Evolutionary conservation across 73 alveolate genomes (phyloP).

Genomic region (Paramecium sonneborni): DNA sequence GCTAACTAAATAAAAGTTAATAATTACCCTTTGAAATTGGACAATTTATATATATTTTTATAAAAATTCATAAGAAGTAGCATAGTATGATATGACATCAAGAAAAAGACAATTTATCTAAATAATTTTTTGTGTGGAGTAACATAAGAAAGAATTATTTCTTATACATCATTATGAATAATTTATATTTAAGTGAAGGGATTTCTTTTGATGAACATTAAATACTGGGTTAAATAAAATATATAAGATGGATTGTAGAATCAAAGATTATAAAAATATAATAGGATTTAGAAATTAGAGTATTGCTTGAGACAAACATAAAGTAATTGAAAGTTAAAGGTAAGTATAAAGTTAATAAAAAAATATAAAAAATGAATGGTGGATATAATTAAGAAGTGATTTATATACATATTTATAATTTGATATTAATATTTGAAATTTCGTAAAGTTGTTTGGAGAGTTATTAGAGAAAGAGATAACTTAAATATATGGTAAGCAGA

Average conservation of each 20-base stretch:
- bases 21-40: background rate
- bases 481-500: background rate
- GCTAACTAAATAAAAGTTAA: background rate
- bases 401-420: background rate
- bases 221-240: background rate
- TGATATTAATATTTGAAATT: background rate
- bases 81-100: background rate
- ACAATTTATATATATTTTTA: background rate
- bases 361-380: background rate
- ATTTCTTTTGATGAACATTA: background rate
- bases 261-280: background rate
- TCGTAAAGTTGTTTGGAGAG: background rate
- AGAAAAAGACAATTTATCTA: background rate
- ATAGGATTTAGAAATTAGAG: background rate
- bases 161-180: background rate
- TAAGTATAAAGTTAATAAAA: background rate
- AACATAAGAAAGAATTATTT: background rate
- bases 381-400: background rate
- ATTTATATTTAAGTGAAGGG: background rate
- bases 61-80: background rate
- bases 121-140: background rate
- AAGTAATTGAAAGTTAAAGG: background rate
- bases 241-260: background rate
- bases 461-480: background rate
- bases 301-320: background rate